A percentile compares a stretch with the other conserved stretches of the same genome.
Evolutionary conservation across 1,284 basidiomycete species (phyloP).

Genomic region (Serendipita sp.): DNA sequence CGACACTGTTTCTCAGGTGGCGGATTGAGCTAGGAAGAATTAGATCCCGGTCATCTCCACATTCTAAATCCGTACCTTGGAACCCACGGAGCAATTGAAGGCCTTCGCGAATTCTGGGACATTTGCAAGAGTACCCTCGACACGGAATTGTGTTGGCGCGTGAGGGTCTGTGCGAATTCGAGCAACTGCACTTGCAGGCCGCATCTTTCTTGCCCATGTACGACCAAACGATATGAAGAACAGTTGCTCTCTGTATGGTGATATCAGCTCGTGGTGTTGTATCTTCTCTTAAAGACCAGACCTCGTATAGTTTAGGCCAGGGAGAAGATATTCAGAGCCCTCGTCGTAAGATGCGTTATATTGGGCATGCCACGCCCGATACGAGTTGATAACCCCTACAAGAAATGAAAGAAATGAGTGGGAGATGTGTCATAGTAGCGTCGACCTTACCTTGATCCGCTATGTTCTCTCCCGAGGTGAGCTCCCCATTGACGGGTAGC

Average conservation of each 20-base stretch:
- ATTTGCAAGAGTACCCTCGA: slow-evolving; percentile 69
- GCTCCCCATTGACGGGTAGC: slow-evolving; percentile 72
- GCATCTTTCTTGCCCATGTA: slow-evolving; percentile 62
- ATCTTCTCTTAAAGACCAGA: slow-evolving; percentile 16
- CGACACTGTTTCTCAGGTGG: slow-evolving; percentile 49
- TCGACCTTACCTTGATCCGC: slow-evolving; percentile 43
- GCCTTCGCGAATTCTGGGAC: slow-evolving; percentile 67
- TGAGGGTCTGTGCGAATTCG: slow-evolving; percentile 80
- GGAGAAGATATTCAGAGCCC: slow-evolving; percentile 59
- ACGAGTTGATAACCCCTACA: slow-evolving; percentile 64
- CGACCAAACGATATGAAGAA: slow-evolving; percentile 81
- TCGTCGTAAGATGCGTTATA: slow-evolving; percentile 36
- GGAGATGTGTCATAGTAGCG: not conserved
- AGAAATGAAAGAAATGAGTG: not conserved
- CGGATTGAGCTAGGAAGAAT: slow-evolving; percentile 41
- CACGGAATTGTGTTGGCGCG: slow-evolving; percentile 64
- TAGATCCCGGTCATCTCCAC: not conserved
- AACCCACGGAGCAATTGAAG: slow-evolving; percentile 55
- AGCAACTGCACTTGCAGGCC: slow-evolving; percentile 62
- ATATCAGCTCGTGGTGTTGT: not conserved
- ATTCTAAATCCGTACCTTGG: slow-evolving; percentile 39
- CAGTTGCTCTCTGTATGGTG: slow-evolving; percentile 57
- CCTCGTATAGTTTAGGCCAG: slow-evolving; percentile 72
- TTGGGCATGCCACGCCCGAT: slow-evolving; percentile 74
- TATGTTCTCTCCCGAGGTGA: slow-evolving; percentile 81